Base-by-base conservation (phyloP, 2,329 filamentous ascomycete genomes). In the Penicillium sp. region DNA sequence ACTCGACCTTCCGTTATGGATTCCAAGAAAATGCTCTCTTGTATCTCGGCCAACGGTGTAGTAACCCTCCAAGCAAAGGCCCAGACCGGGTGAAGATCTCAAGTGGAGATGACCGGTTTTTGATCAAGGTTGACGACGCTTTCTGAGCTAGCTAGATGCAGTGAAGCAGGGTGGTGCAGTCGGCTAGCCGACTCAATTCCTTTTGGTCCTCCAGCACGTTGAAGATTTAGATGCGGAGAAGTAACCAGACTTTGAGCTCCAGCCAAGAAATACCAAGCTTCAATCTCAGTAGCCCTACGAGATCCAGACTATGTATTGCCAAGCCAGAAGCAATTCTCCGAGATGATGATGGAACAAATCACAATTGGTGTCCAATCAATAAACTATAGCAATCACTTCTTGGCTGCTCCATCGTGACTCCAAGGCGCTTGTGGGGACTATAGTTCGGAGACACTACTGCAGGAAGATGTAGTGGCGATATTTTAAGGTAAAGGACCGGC, bases 181-280 rank as follows among this genome's bases (percentile, higher is more conserved):
- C 51, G 51, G 48, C 43, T 54, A 49, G 37, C 51, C 51, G 51
- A 54, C 26, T 51, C 48, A 46, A 40, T 44, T 51, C 39, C 20
- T 23, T n/a, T 47, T 3, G 10, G n/a, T 22, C 10, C 34, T 23
- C 10, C 43, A 31, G 27, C 14, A 14, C 26, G 37, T 34, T 39
- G 18, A 20, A 44, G 32, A 38, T 20, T 29, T 43, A 23, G 20
- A 27, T 6, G 10, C 40, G n/a, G 11, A 40, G 27, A 49, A n/a
- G 11, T 6, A 13, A 11, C 10, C 10, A 31, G 36, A 29, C 5
- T 8, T 31, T 20, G n/a, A 9, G 24, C 27, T 6, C 10, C 5
- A 44, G 35, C 34, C 35, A 31, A 39, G 42, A 44, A 7, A 20
- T 4, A 23, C 10, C 20, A 7, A 23, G 22, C 13, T 26, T 16